Evolutionary conservation across 2,329 filamentous ascomycete species (phyloP), one percentile per base, ranked within the genome.

Genomic region (Phyllosticta citrichinensis): DNA sequence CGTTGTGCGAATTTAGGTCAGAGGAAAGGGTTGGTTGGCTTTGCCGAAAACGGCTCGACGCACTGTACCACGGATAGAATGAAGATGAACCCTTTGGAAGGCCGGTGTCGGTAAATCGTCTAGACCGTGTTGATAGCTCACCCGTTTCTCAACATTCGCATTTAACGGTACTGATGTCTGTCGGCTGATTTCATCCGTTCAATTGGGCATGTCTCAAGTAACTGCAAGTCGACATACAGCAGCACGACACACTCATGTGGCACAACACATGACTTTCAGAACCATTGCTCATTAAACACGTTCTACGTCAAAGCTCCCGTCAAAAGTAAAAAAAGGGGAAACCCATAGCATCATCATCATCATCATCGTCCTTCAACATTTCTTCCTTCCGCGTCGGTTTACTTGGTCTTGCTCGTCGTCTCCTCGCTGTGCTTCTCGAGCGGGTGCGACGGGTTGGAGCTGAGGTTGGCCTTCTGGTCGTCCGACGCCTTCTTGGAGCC

Each of bases 401-500:
- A 47, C 40, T 47, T 47, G 14, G 40, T 73, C 76, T 87, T 87
- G 60, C 76, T 75, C 58, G 86, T 86, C 71, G 85, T 87, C 54
- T 82, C 79, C 68, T 83, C 76, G 1, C 85, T 73, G 14, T 78
- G 76, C 58, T 87, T 81, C 47, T 87, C 86, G 56, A 89, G 76
- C 1, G 80, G 74, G 3, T 83, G 83, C 67, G 80, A 81, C 12
- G 88, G 88, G 80, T 91, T 91, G 5, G 83, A 87, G 11, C 75
- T 66, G 47, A 88, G 77, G 10, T 62, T 62, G 10, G 58, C 40
- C 68, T 82, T 79, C 30, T 75, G 68, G 62, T 84, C 76, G 67
- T 83, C 77, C 65, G 77, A 77, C 52, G 79, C 70, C 59, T 80
- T 74, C 74, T 84, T 81, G 55, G 75, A 73, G 64, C 58, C 62